Base-by-base conservation (phyloP, 2,329 filamentous ascomycete genomes). In the Talaromyces sp. region DNA sequence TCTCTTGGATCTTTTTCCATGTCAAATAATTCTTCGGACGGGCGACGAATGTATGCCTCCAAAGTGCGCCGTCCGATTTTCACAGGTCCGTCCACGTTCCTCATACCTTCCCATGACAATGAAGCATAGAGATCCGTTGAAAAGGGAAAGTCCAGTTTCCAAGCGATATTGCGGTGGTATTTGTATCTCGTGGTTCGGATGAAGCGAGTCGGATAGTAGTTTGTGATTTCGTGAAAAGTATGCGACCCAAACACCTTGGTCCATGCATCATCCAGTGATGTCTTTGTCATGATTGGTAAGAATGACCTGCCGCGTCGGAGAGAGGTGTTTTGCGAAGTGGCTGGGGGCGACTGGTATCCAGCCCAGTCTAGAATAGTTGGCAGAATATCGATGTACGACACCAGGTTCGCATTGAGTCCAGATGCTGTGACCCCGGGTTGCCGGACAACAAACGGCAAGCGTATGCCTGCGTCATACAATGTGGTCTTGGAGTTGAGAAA, bases 401-500 rank as follows among this genome's bases (percentile, higher is more conserved):
- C 69, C 66, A 82, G 68, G 62, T 80, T 81, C 1, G 74, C 70
- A 67, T 80, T 82, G 2, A 73, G 60, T 1, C 69, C 69, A 6
- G 54, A 6, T 3, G 67, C 18, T 1, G 58, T n/a, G 0, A 47
- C 40, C 0, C 70, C 70, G 0, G 81, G 79, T 0, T 64, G 61
- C 1, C 75, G 71, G 0, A 82, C 66, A 5, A 83, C 69, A 4
- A 82, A 68, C 0, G 80, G 80, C 1, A 82, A 67, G 9, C 75
- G 69, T 0, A 81, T 70, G 16, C 81, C 80, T 0, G 81, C 78
- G 57, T 83, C 80, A 65, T 78, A 83, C 0, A 83, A 69, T 0
- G 79, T 82, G 0, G 80, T 83, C 66, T 82, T 82, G 8, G 81
- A 82, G 67, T 83, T 83, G 63, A 83, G 66, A 63, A 83, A 82